Evolutionary conservation across 805 yeast species (phyloP), one percentile per base, ranked within the genome.

Genomic region (Zygotorulaspora sp.): DNA sequence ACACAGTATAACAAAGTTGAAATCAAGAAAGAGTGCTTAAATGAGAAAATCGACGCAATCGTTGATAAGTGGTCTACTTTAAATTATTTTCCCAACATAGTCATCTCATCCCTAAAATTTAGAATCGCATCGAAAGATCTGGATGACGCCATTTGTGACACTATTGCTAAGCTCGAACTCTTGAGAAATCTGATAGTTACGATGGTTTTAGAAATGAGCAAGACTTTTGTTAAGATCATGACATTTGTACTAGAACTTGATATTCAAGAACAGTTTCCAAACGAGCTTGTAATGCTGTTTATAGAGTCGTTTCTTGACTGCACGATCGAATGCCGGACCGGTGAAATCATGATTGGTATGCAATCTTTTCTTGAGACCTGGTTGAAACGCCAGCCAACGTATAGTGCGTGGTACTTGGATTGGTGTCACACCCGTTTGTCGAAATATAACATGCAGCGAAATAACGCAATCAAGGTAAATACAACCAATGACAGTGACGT

Each of bases 321-420:
- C 25, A 40, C 49, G 2, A 33, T 45, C 10, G 49, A 48, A 30
- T 37, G 44, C n/a, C 28, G 37, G 13, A 37, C 44, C 9, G 44
- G 46, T 8, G 52, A 48, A 24, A 48, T 48, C 25, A 35, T 48
- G 43, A 45, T 48, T 10, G 49, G 49, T 3, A 24, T 45, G 3
- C 45, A 43, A 10, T 33, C 36, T 6, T 9, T 22, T 8, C 18
- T 45, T 14, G 33, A 28, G 17, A 22, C 25, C 8, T 45, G 52
- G 49, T 38, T 43, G 17, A 30, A 40, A 16, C 17, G 28, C 3
- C 40, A 43, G 10, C 34, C 37, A 2, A 13, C 22, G 7, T 35
- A 39, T 14, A 39, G 27, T 9, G 4, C 31, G 9, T 21, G 30
- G 9, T 35, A 35, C 30, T 37, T 36, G 13, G 40, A 32, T 16